Evolutionary conservation across 2,329 filamentous ascomycete species (phyloP).

Genomic region (Pseudogymnoascus sp.): DNA sequence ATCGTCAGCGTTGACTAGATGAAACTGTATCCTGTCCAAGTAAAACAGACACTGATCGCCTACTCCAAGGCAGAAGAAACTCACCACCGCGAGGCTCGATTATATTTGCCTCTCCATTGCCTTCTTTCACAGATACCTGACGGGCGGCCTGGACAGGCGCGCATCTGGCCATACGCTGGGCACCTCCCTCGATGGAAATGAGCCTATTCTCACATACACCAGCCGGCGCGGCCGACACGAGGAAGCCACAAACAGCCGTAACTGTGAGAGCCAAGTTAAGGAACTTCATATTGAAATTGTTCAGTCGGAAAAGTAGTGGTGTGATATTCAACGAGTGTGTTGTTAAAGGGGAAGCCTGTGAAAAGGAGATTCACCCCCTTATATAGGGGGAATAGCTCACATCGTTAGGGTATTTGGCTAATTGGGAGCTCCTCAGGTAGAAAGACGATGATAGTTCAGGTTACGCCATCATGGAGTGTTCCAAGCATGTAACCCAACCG

Average conservation of each 20-base stretch:
- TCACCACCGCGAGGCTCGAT: background rate
- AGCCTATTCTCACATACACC: background rate
- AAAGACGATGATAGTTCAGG: background rate
- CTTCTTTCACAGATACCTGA: background rate
- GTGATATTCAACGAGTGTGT: background rate
- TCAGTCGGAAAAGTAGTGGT: background rate
- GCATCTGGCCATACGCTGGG: background rate
- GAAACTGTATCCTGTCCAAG: background rate
- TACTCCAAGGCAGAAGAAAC: background rate
- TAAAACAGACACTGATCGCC: background rate
- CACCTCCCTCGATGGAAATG: background rate
- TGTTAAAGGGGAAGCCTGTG: background rate
- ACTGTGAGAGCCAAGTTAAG: background rate
- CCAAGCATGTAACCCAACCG: background rate
- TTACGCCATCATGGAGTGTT: background rate
- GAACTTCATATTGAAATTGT: background rate
- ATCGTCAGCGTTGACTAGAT: background rate
- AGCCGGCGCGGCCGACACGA: background rate
- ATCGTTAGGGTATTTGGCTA: background rate
- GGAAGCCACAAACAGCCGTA: background rate
- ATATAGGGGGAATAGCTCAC: background rate
- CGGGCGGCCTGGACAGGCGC: background rate
- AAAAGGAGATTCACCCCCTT: background rate
- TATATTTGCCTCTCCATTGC: background rate
- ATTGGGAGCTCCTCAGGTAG: background rate